Percentiles rank a stretch among this genome's conserved stretches.
Conservation (phyloP, 2,329 filamentous ascomycete species). For the Catunica adiposa region DNA sequence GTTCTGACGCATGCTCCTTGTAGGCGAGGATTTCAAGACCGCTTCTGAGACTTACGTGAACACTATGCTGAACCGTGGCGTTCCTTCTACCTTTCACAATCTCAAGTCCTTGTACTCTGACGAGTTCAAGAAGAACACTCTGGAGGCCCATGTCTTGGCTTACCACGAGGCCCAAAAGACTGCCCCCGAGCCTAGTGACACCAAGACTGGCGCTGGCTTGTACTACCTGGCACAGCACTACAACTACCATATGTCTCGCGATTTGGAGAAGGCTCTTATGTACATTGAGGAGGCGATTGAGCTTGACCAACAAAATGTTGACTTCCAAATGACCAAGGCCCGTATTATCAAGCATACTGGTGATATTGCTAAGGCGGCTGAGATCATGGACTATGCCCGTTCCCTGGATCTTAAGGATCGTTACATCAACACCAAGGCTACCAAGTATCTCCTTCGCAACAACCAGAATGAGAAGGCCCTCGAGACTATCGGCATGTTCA, state of each 20-base stretch:
- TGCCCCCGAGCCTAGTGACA: constrained; percentile 42
- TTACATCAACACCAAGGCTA: constrained; percentile 96
- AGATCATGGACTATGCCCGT: constrained; percentile 76
- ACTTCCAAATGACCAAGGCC: constrained; percentile 90
- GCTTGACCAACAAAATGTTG: constrained; percentile 63
- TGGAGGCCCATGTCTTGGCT: constrained; percentile 60
- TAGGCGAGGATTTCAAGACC: constrained; percentile 62
- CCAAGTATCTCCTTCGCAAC: constrained; percentile 90
- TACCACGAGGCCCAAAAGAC: constrained; percentile 44
- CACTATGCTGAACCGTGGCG: constrained; percentile 76
- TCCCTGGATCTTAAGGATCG: constrained; percentile 76
- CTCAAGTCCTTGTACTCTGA: constrained; percentile 84
- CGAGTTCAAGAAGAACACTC: constrained; percentile 55
- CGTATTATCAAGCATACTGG: constrained; percentile 86
- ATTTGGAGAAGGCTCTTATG: constrained; percentile 64
- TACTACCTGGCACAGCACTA: constrained; percentile 97
- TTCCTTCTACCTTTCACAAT: constrained; percentile 92
- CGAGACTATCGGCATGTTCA: constrained; percentile 85
- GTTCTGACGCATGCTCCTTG: not conserved
- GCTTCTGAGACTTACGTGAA: constrained; percentile 66
- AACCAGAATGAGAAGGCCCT: constrained; percentile 76
- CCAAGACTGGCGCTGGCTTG: constrained; percentile 32
- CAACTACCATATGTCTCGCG: constrained; percentile 76
- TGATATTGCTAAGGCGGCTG: constrained; percentile 60
- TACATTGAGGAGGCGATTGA: constrained; percentile 74